phyloP scores from a whole-genome alignment of 176 grass and related monocot species.

The Carex parvula region DNA sequence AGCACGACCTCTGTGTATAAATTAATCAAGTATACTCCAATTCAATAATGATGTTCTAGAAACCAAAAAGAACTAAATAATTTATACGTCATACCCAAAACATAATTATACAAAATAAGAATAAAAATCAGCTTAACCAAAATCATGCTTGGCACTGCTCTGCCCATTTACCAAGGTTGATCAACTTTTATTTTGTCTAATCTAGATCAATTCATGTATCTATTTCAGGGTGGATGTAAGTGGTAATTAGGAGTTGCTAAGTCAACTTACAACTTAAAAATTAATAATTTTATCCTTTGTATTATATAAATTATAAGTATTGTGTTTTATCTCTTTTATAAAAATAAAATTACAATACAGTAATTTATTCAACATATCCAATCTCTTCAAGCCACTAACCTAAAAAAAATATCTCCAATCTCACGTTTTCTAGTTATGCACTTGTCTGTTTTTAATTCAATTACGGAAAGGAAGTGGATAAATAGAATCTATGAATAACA shows the following conservation, averaged over 20 bases:
- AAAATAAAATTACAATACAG: too few relatives aligned
- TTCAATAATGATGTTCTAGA: neutral
- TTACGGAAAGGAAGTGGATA: neutral
- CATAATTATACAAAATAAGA: neutral
- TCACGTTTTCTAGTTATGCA: too few relatives aligned
- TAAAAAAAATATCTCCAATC: too few relatives aligned
- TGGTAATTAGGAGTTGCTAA: too few relatives aligned
- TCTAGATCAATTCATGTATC: neutral
- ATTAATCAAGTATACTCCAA: neutral
- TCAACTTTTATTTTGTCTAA: neutral
- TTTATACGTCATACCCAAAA: neutral
- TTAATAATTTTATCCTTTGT: too few relatives aligned
- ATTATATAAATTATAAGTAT: too few relatives aligned
- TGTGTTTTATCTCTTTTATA: too few relatives aligned
- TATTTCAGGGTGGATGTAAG: too few relatives aligned
- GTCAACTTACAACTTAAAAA: too few relatives aligned
- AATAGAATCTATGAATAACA: neutral
- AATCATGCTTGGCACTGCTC: neutral
- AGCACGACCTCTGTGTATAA: neutral
- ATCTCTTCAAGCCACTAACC: too few relatives aligned
- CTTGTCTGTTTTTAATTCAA: too few relatives aligned
- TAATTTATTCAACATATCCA: too few relatives aligned
- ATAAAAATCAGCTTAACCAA: neutral
- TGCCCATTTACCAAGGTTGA: neutral
- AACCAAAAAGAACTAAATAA: neutral